phyloP scores from a whole-genome alignment of 345 rosid species.

The Trapa incisa region DNA sequence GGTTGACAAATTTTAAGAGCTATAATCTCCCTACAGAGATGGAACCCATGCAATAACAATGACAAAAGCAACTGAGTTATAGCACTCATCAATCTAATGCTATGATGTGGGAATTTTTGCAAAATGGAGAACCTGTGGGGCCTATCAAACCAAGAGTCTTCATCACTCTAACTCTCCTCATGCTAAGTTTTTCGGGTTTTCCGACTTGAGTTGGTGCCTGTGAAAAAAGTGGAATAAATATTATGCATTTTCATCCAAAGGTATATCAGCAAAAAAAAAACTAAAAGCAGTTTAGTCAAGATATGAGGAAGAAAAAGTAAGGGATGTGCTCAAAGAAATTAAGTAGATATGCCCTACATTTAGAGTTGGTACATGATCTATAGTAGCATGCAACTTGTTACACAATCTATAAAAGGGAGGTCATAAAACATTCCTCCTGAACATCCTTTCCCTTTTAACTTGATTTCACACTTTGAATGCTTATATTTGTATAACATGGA shows the following conservation, averaged over 20 bases:
- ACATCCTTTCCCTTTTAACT: neutral
- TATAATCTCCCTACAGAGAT: neutral
- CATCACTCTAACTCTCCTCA: constrained; percentile 45
- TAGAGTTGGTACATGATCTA: too few species aligned
- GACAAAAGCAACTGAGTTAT: neutral
- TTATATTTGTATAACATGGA: neutral
- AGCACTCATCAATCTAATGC: neutral
- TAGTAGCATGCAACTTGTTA: too few species aligned
- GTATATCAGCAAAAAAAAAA: too few species aligned
- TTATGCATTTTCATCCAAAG: too few species aligned
- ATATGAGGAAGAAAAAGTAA: too few species aligned
- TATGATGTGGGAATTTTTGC: constrained; percentile 11
- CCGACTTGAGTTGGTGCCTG: too few species aligned
- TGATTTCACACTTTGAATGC: neutral
- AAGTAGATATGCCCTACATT: too few species aligned
- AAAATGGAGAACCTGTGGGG: constrained; percentile 54
- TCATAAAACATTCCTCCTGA: neutral
- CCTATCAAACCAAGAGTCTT: constrained; percentile 41
- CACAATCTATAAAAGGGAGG: too few species aligned
- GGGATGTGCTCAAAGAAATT: too few species aligned
- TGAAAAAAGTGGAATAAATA: too few species aligned
- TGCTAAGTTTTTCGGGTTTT: neutral
- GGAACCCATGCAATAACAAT: neutral
- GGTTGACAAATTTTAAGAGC: neutral
- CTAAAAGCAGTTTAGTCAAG: too few species aligned